A percentile compares a stretch with the other conserved stretches of the same genome.
These are phyloP conservation scores for rapeseed (Brassica napus) DNA, from an alignment of 345 rosid genomes.

Conservation along the genomic window DNA sequence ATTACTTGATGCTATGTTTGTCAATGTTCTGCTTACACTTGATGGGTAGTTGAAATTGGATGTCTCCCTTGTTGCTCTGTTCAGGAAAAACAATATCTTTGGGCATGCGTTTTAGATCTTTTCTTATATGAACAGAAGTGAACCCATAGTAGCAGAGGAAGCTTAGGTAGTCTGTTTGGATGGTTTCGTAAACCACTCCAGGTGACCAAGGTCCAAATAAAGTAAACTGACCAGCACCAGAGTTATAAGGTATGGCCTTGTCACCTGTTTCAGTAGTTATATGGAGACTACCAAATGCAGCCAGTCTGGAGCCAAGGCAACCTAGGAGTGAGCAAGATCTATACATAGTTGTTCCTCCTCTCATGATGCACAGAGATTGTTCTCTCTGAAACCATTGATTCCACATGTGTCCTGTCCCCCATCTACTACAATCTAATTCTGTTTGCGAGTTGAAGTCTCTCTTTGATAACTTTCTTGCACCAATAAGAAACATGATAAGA, in stretches of 20 bases:
- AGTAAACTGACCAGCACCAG: slow-evolving; percentile 67
- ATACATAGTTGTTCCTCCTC: slow-evolving; percentile 37
- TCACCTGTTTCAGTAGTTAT: slow-evolving; percentile 53
- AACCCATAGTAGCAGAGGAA: slow-evolving; percentile 62
- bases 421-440: slow-evolving; percentile 15
- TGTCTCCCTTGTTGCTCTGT: slow-evolving; percentile 42
- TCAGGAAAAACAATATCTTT: slow-evolving; percentile 50
- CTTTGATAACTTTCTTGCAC: slow-evolving; percentile 39
- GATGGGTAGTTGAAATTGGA: slow-evolving; percentile 74
- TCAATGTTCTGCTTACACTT: slow-evolving; percentile 51
- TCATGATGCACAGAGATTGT: slow-evolving; percentile 22
- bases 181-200: slow-evolving; percentile 65
- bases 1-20: slow-evolving; percentile 54
- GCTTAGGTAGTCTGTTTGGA: slow-evolving; percentile 55
- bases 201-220: slow-evolving; percentile 51
- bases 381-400: slow-evolving; percentile 27
- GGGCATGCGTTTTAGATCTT: slow-evolving; percentile 37
- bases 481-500: slow-evolving; percentile 23
- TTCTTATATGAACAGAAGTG: slow-evolving; percentile 36
- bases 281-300: not conserved
- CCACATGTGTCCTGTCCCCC: slow-evolving; percentile 34
- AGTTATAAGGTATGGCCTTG: slow-evolving; percentile 59
- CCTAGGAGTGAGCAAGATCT: slow-evolving; percentile 28
- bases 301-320: slow-evolving; percentile 1
- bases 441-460: slow-evolving; percentile 6